A percentile compares a stretch with the other conserved stretches of the same genome.
phyloP scores from a whole-genome alignment of 139 green algal genomes.

The Zygnema circumcarinatum region DNA sequence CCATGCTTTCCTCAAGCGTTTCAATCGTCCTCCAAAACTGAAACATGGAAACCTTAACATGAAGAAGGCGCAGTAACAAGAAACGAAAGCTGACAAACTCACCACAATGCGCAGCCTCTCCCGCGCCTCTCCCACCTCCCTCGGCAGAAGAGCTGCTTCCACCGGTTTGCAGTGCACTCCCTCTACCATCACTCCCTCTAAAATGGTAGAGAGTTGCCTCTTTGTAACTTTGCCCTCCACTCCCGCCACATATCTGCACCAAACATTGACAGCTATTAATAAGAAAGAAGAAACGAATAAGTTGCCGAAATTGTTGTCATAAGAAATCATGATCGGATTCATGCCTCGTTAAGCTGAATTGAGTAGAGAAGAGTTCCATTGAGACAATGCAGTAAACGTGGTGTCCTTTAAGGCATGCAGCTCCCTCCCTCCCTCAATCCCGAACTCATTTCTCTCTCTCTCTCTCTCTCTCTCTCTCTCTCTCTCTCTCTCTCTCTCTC shows the following conservation, averaged over 20 bases:
- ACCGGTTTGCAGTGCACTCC: conserved; percentile 21
- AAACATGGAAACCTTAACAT: no score
- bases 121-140: not conserved
- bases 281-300: not conserved
- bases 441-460: not conserved
- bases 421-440: not conserved
- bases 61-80: no score
- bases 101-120: conserved; percentile 31
- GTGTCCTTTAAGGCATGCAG: no score
- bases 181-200: conserved; percentile 20
- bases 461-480: not conserved
- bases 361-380: no score
- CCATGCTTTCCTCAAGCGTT: no score
- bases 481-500: not conserved
- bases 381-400: no score
- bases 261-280: no score
- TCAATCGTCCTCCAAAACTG: no score
- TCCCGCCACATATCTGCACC: conserved; percentile 27
- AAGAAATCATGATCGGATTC: no score
- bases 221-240: conserved; percentile 19
- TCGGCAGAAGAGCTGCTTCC: not conserved
- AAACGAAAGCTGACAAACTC: no score
- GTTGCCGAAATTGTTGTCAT: not conserved
- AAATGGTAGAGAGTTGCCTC: conserved; percentile 25
- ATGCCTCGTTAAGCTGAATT: no score